Conservation (phyloP, 768 basidiomycete species). For the Amylocystis lapponica region DNA sequence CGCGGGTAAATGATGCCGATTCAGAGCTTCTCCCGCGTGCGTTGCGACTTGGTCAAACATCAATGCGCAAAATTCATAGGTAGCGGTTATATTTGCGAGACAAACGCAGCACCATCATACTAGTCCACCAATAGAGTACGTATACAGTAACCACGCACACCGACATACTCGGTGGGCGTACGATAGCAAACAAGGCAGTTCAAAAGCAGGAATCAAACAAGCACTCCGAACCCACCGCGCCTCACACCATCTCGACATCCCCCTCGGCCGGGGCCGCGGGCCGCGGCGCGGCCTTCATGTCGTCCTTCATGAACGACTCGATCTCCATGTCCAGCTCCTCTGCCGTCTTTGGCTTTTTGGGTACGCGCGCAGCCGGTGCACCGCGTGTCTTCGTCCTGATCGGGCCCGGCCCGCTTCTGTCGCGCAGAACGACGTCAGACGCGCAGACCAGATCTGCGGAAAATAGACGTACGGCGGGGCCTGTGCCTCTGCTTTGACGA, state of each 20-base stretch:
- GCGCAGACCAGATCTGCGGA: neutral
- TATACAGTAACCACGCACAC: no score
- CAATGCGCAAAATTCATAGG: no score
- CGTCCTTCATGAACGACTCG: slow-evolving; percentile 78
- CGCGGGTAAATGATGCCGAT: no score
- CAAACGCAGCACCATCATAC: no score
- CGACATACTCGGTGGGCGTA: no score
- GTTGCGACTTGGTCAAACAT: no score
- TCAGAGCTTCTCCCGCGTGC: no score
- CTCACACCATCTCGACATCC: slow-evolving; percentile 17
- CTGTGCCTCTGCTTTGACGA: slow-evolving; percentile 4
- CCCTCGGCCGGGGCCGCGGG: slow-evolving; percentile 17
- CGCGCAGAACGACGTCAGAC: neutral
- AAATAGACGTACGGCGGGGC: neutral
- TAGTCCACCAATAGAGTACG: no score
- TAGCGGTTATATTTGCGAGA: no score
- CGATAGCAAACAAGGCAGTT: no score
- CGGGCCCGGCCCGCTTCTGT: slow-evolving; percentile 22
- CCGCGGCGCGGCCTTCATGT: slow-evolving; percentile 24
- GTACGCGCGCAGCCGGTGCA: slow-evolving; percentile 21
- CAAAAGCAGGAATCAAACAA: no score
- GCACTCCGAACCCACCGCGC: no score
- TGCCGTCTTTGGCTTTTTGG: slow-evolving; percentile 58
- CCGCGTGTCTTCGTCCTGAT: slow-evolving; percentile 31
- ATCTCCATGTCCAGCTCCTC: slow-evolving; percentile 86